Evolutionary conservation across 2,329 filamentous ascomycete genomes (phyloP).

Genomic region (Aspergillus fumigatus): DNA sequence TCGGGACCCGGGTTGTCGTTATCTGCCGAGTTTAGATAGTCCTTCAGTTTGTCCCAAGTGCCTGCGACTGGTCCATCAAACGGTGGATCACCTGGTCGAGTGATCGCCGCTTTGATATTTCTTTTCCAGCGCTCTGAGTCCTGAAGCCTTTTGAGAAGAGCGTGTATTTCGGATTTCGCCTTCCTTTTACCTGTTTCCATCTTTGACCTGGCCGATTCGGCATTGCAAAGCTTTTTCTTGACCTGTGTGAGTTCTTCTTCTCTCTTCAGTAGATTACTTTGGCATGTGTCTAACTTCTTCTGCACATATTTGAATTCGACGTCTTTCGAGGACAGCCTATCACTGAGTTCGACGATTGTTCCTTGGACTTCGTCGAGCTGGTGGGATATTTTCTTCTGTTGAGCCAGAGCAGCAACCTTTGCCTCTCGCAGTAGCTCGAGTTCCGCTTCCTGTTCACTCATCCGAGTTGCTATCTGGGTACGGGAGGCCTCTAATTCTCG

Average conservation of each 20-base stretch:
- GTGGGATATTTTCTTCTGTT: conserved; percentile 15
- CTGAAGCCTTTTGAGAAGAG: conserved; percentile 21
- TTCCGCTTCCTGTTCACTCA: conserved; percentile 14
- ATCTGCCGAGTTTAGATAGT: conserved; percentile 7
- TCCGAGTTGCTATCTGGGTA: conserved; percentile 8
- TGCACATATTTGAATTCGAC: conserved; percentile 9
- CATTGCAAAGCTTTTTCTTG: conserved; percentile 8
- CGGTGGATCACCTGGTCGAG: conserved; percentile 10
- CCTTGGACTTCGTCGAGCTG: conserved; percentile 18
- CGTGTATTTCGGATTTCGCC: conserved; percentile 20
- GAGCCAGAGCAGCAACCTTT: conserved; percentile 12
- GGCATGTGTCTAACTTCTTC: conserved; percentile 11
- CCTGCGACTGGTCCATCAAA: conserved; percentile 15
- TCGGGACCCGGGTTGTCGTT: not conserved
- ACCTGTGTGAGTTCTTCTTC: conserved; percentile 25
- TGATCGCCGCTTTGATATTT: conserved; percentile 17
- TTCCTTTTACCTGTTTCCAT: conserved; percentile 19
- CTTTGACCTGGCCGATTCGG: conserved; percentile 9
- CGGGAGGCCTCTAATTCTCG: conserved; percentile 11
- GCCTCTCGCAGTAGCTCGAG: conserved; percentile 19
- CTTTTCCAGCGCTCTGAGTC: conserved; percentile 21
- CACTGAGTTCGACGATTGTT: conserved; percentile 20
- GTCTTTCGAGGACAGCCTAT: conserved; percentile 2
- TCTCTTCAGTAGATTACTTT: conserved; percentile 16
- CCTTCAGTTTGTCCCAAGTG: conserved; percentile 18